phyloP scores from a whole-genome alignment of 108 stramenopile genomes.

The Fragilaria crotonensis region DNA sequence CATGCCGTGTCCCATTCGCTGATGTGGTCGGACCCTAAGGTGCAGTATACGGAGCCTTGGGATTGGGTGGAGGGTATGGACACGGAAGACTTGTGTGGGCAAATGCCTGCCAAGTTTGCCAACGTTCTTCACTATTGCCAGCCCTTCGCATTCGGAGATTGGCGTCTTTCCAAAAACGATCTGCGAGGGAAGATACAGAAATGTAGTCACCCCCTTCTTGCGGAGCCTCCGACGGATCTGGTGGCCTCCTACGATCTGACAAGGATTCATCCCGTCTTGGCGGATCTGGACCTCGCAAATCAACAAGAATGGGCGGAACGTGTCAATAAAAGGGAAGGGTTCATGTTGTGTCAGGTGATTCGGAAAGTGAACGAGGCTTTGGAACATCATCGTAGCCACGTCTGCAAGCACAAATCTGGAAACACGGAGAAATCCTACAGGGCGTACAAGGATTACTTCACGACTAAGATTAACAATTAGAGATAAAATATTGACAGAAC shows the following conservation, averaged over 20 bases:
- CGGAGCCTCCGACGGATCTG: slow-evolving; percentile 35
- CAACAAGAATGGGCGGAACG: not conserved
- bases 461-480: too few species aligned
- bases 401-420: not conserved
- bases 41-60: slow-evolving; percentile 48
- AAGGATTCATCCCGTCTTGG: not conserved
- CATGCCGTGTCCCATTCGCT: slow-evolving; percentile 45
- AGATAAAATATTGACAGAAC: too few species aligned
- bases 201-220: slow-evolving; percentile 37
- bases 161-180: slow-evolving; percentile 35
- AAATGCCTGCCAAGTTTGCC: slow-evolving; percentile 19
- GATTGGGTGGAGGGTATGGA: slow-evolving; percentile 32
- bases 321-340: slow-evolving; percentile 30
- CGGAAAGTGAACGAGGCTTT: slow-evolving; percentile 56
- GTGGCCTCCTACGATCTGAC: slow-evolving; percentile 10
- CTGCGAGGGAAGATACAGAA: slow-evolving; percentile 37
- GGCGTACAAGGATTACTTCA: too few species aligned
- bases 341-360: slow-evolving; percentile 66
- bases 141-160: slow-evolving; percentile 36
- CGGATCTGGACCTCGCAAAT: not conserved
- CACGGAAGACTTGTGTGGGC: slow-evolving; percentile 17
- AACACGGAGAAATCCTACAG: not conserved
- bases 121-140: slow-evolving; percentile 46
- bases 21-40: slow-evolving; percentile 41
- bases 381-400: not conserved